Base-by-base conservation (phyloP, 257 asterid species). In the Thymus mandschuricus region DNA sequence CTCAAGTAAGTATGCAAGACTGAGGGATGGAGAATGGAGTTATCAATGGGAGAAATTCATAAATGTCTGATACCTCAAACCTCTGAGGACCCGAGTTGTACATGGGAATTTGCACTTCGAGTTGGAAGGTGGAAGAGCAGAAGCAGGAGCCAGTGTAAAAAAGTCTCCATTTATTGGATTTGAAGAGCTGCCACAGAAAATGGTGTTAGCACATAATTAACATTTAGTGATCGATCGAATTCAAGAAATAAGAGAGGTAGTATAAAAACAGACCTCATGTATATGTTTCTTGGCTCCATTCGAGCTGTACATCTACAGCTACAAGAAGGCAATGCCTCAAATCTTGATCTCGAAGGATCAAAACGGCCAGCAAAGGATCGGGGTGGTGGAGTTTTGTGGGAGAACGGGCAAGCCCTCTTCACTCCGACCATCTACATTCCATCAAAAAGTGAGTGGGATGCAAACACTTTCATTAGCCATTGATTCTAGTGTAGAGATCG, bases 121-220 rank as follows among this genome's bases (percentile, higher is more conserved):
- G 66, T 65, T 61, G 30, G 54, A 58, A 50, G 75, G 72, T 28
- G 71, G 81, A 55, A 85, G 76, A 71, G 66, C 70, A 73, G 66
- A 45, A 0, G 97, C 96, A 83, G 96, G 98, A 46, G 92, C 97
- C 82, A 93, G 66, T 11, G 96, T 78, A 66, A 93, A 87, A 60
- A 93, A 89, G 63, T 86, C 89, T 71, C 93, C 93, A 48, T 71
- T 78, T 69, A 83, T 90, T 13, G 87, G 5, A 71, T 38, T 27
- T 34, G 38, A 68, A 13, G 60, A 11, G 28, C 12, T 44, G 40
- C 38, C 38, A 34, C 38, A 34, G 38, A 34, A 21, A 34, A 34
- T 34, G 38, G 38, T 8, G 55, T 83, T 45, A 74, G 81, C 21
- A 76, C 33, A 61, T 61, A 61, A 38, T 40, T 33, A 9, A 13